Base-by-base conservation (phyloP, 2,329 filamentous ascomycete genomes). In the Penicillium rolfsii region DNA sequence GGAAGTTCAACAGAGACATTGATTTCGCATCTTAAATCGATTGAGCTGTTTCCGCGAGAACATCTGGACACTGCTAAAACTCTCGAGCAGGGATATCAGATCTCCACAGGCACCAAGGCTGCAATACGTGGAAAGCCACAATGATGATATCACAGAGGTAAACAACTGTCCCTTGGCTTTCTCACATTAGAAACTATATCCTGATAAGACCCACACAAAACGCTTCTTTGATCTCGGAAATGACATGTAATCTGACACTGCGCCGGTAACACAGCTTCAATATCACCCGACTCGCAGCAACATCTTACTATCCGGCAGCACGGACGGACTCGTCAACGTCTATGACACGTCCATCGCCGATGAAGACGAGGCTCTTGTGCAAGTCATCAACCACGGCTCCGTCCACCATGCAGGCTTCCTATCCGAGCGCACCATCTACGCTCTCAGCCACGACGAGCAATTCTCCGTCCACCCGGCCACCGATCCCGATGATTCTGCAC, bases 321-420 rank as follows among this genome's bases (percentile, higher is more conserved):
- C 86, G 22, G 86, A 89, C 68, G 85, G 85, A 3, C 79, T 88
- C 0, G 80, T 88, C 62, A 87, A 86, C 64, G 76, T 88, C 59
- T 88, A 88, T 71, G 82, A 89, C 71, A 83, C 82, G 26, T 80
- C 79, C 26, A 79, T 86, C 45, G 68, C 73, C 2, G 83, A 85
- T 52, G 86, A 89, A 72, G 86, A 89, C 57, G 86, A 89, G 55
- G 85, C 85, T 1, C 74, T 88, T 33, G 78, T 85, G 54, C 85
- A 87, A 69, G 85, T 87, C 35, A 81, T 87, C 70, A 88, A 88
- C 69, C 85, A 88, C 66, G 78, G 83, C 52, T 87, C 86, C 7
- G 82, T 89, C 53, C 85, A 87, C 64, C 85, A 85, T 65, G 84
- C 86, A 24, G 85, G 85, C 2, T 87, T 87, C 72, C 75, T 88